Percentiles rank a stretch among this genome's conserved stretches.
Conservation (phyloP, 2,329 filamentous ascomycete species). For the Helotiales sp. region DNA sequence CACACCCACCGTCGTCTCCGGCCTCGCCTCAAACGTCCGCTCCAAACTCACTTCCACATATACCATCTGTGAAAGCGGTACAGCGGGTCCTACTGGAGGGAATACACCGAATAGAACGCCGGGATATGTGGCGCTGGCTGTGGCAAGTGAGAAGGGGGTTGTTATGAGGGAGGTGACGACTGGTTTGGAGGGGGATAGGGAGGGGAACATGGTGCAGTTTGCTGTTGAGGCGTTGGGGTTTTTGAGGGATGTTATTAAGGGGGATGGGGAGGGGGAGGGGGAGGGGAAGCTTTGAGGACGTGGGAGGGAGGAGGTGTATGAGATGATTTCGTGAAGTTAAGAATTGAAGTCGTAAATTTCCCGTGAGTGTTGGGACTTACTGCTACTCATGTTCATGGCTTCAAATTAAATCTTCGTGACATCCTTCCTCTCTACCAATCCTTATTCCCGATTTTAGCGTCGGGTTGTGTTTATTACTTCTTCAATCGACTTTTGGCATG, state of each 20-base stretch:
- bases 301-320: too few relatives aligned
- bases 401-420: too few relatives aligned
- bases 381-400: too few relatives aligned
- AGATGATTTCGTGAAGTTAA: too few relatives aligned
- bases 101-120: slow-evolving; percentile 55
- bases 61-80: slow-evolving; percentile 59
- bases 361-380: too few relatives aligned
- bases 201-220: slow-evolving; percentile 64
- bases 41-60: slow-evolving; percentile 56
- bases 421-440: too few relatives aligned
- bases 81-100: slow-evolving; percentile 63
- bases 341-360: too few relatives aligned
- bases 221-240: slow-evolving; percentile 56
- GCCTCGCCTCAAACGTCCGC: slow-evolving; percentile 56
- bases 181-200: slow-evolving; percentile 51
- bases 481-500: too few relatives aligned
- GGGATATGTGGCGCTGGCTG: slow-evolving; percentile 65
- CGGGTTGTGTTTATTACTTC: too few relatives aligned
- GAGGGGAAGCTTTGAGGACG: too few relatives aligned
- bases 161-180: slow-evolving; percentile 57
- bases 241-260: slow-evolving; percentile 54
- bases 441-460: too few relatives aligned
- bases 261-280: too few relatives aligned
- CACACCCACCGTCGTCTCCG: slow-evolving; percentile 55
- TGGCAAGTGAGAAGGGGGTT: slow-evolving; percentile 51